Base-by-base conservation (phyloP, 164 flowering plant genomes). In the Stephania cephalantha region DNA sequence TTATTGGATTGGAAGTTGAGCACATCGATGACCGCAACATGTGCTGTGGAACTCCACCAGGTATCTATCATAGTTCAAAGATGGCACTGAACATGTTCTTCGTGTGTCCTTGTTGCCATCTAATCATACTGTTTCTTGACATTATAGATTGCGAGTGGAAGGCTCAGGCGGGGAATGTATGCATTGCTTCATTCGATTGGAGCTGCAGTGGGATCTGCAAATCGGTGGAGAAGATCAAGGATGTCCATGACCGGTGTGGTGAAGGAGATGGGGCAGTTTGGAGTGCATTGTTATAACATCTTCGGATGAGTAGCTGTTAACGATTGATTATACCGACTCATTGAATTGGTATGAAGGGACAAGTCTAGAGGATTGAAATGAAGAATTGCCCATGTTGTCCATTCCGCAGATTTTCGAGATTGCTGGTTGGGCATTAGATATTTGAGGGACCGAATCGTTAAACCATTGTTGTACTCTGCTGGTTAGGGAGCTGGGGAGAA, bases 21-120 rank as follows among this genome's bases (percentile, higher is more conserved):
- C 95, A 91, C 76, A 88, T 91, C 55, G 92, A 94, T 79, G 98
- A 94, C 12, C 90, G 86, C 53, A 90, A 82, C 79, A 85, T 94
- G 92, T 94, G 98, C 77, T 94, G 98, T 78, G 93, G 94, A 63
- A 94, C 97, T 74, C 92, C 95, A 74, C 94, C 97, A 81, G 95
- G 97, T 88, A 90, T 30, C 25, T 69, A 22, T 66, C 25, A 35
- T 4, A 30, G 20, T 67, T 15, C 4, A 66, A 65, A 11, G 44
- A 0, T 63, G 64, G 45, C 66, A 52, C 2, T 52, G 13, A 6
- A 48, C 15, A 25, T 65, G 42, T 58, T 70, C 30, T 13, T 48
- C 10, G 29, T 30, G 46, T 46, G 13, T 73, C n/a, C 15, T 7
- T 4, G 52, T 68, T 68, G 31, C 9, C 22, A 44, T 58, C 63